Conservation (phyloP, 116 monocot genomes). For the Iris pallida region DNA sequence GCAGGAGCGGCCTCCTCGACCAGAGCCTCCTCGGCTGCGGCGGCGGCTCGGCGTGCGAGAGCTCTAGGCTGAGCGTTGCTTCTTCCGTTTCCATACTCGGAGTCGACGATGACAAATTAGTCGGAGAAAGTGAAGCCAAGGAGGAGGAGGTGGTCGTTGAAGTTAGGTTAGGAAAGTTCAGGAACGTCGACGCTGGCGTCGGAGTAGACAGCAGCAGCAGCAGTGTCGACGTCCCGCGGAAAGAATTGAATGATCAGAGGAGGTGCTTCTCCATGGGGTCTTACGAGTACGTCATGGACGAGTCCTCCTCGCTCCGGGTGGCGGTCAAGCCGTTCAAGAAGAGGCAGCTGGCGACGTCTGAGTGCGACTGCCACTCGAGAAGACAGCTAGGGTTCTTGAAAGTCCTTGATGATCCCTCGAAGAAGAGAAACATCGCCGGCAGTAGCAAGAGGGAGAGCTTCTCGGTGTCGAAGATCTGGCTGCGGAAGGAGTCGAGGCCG, state of each 20-base stretch:
- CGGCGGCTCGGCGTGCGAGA: conserved; percentile 11
- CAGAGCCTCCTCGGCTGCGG: conserved; percentile 7
- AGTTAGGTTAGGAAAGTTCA: conserved; percentile 13
- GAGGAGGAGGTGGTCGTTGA: conserved; percentile 12
- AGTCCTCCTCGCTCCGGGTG: conserved; percentile 44
- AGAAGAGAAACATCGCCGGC: not conserved
- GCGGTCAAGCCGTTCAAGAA: conserved; percentile 32
- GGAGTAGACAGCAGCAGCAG: not conserved
- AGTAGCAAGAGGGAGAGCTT: conserved; percentile 12
- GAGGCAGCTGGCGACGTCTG: conserved; percentile 39
- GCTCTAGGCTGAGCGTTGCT: conserved; percentile 4
- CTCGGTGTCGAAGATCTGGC: conserved; percentile 15
- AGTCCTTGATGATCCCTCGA: not conserved
- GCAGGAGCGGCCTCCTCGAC: conserved; percentile 40
- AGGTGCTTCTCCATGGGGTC: conserved; percentile 86
- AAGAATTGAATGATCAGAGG: conserved; percentile 16
- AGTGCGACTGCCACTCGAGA: conserved; percentile 37
- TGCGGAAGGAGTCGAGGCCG: conserved; percentile 5
- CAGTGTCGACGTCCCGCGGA: not conserved
- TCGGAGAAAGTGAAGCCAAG: conserved; percentile 5
- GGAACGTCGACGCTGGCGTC: not conserved
- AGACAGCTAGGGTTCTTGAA: conserved; percentile 41
- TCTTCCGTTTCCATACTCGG: not conserved
- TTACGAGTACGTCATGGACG: conserved; percentile 77
- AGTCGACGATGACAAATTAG: conserved; percentile 8